Conservation (phyloP, 768 basidiomycete species). For the Boletus tomentosulus region DNA sequence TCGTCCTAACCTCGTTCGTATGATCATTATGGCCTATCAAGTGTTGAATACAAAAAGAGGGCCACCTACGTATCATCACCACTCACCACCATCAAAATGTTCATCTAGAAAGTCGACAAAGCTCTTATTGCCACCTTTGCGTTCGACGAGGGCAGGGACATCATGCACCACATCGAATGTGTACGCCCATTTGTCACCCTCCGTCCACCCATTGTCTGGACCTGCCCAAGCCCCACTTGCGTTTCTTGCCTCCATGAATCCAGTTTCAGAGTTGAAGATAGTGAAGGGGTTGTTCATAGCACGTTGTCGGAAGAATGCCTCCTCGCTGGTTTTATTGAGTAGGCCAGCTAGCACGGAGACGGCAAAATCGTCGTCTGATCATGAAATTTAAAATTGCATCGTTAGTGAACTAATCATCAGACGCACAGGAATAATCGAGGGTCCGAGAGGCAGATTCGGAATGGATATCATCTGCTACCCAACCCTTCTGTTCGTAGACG, state of each 20-base stretch:
- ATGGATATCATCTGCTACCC: constrained; percentile 76
- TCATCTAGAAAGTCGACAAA: constrained; percentile 68
- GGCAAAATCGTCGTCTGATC: constrained; percentile 72
- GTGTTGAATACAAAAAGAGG: constrained; percentile 2
- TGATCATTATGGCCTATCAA: constrained; percentile 71
- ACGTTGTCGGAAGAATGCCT: constrained; percentile 52
- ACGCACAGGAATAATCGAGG: constrained; percentile 71
- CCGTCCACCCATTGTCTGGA: constrained; percentile 71
- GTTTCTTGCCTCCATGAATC: constrained; percentile 81
- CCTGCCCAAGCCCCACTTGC: constrained; percentile 71
- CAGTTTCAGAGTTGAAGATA: constrained; percentile 61
- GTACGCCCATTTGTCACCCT: constrained; percentile 77
- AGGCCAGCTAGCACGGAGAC: constrained; percentile 56
- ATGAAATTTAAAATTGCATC: neutral
- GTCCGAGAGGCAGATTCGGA: constrained; percentile 78
- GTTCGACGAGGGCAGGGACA: constrained; percentile 54
- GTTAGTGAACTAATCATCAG: neutral
- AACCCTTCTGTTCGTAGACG: constrained; percentile 63
- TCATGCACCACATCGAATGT: constrained; percentile 77
- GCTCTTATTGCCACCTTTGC: constrained; percentile 58
- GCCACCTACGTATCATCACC: neutral
- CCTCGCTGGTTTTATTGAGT: constrained; percentile 47
- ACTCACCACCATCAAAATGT: constrained; percentile 45
- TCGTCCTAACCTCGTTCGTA: constrained; percentile 56
- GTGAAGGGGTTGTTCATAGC: constrained; percentile 54